Evolutionary conservation across 2,329 filamentous ascomycete species (phyloP), one percentile per base, ranked within the genome.

Genomic region (Beauveria brongniartii): DNA sequence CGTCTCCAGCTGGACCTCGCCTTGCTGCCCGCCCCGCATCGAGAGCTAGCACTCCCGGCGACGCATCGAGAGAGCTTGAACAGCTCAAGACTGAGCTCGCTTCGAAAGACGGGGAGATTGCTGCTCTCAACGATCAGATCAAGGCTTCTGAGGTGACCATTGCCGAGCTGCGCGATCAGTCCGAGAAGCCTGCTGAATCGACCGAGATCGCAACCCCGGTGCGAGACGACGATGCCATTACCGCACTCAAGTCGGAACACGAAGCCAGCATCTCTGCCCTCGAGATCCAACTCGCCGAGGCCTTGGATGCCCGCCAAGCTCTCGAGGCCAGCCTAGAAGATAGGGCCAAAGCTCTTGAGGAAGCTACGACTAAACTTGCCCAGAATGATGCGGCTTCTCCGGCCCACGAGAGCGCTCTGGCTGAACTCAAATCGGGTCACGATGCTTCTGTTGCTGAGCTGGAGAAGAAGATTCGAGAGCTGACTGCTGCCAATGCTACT

Each of bases 51-150:
- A 70, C 76, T 40, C 74, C 77, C 24, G 70, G 75, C 18, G 75
- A 78, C 12, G 65, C 73, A 8, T 69, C 78, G 22, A 86, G 83
- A 72, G 83, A 84, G 67, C 73, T 83, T 3, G 84, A 87, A 55
- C 80, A 83, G 51, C 75, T 88, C 48, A 87, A 84, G 74, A 71
- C 76, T 8, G 85, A 86, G 71, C 75, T 88, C 24, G 75, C 77
- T 5, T 78, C 82, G 37, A 84, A 82, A 64, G 83, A 87, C 67
- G 70, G 77, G 7, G 81, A 85, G 67, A 80, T 87, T 10, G 77
- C 81, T 59, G 72, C 79, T 14, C 77, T 87, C 34, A 84, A 82
- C 69, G 74, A 76, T 6, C 80, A 87, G 66, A 78, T 87, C 54
- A 73, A 78, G 61, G 72, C 78, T 9, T 83, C 82, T 0, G 76